Evolutionary conservation across 208 protist genomes (phyloP).

Genomic region (Acanthamoeba castellanii): DNA sequence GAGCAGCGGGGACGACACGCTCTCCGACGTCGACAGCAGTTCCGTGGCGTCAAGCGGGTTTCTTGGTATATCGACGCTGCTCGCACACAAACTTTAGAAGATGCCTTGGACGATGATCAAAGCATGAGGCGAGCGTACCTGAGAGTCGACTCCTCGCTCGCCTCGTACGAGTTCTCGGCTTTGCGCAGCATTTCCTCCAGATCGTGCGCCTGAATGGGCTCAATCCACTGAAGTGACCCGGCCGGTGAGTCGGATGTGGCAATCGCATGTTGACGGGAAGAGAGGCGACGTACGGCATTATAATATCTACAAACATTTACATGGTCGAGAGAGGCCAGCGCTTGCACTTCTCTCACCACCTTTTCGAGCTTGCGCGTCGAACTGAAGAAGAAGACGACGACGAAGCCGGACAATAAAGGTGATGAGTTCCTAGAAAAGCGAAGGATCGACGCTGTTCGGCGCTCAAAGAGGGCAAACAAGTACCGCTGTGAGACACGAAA

Average conservation of each 20-base stretch:
- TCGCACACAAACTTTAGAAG: background rate
- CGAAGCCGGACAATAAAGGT: background rate
- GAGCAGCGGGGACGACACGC: constrained; percentile 3
- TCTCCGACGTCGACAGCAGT: constrained; percentile 32
- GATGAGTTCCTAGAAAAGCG: no score
- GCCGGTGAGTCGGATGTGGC: background rate
- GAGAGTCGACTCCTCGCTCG: constrained; percentile 18
- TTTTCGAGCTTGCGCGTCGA: constrained; percentile 51
- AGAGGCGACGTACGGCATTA: background rate
- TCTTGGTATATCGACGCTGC: background rate
- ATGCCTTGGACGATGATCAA: background rate
- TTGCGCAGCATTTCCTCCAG: constrained; percentile 29
- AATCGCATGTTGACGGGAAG: background rate
- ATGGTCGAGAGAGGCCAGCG: constrained; percentile 50
- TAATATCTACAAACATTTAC: constrained; percentile 59
- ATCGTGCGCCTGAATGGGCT: background rate
- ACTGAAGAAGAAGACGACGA: background rate
- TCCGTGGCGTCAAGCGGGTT: constrained; percentile 13
- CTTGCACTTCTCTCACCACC: constrained; percentile 43
- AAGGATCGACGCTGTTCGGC: no score
- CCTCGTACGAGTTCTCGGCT: background rate
- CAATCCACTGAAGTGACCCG: background rate
- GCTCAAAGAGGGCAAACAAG: background rate
- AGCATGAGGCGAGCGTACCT: background rate
- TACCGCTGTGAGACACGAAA: constrained; percentile 30